A percentile compares a stretch with the other conserved stretches of the same genome.
Evolutionary conservation across 2,329 filamentous ascomycete genomes (phyloP).

Genomic region (Nannizziopsis barbatae): DNA sequence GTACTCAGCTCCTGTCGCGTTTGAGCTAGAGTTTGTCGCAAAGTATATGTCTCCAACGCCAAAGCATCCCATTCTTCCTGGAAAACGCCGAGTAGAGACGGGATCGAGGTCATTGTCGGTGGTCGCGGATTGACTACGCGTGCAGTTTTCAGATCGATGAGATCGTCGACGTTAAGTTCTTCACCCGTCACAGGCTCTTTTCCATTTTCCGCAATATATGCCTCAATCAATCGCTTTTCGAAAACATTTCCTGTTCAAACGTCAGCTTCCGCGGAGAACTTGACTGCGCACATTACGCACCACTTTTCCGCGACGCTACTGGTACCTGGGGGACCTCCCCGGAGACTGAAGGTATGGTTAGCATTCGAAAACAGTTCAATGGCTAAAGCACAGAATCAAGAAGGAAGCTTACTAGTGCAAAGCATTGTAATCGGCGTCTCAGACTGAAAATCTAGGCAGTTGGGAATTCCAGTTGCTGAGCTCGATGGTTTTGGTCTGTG

Average conservation of each 20-base stretch:
- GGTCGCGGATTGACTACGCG: constrained; percentile 79
- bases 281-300: constrained; percentile 41
- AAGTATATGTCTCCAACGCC: constrained; percentile 79
- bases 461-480: neutral
- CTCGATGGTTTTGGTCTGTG: neutral
- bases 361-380: neutral
- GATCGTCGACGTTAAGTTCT: constrained; percentile 69
- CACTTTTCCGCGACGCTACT: constrained; percentile 88
- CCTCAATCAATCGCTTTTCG: constrained; percentile 88
- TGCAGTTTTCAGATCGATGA: constrained; percentile 74
- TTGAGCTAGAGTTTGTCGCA: constrained; percentile 79
- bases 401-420: constrained; percentile 52
- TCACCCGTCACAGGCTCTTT: constrained; percentile 86
- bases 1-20: constrained; percentile 89
- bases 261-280: constrained; percentile 23
- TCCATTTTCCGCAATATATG: constrained; percentile 85
- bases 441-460: neutral
- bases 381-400: constrained; percentile 17
- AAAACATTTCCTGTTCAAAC: constrained; percentile 62
- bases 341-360: constrained; percentile 53
- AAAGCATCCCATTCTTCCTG: constrained; percentile 98
- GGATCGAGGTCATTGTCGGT: constrained; percentile 89
- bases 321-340: constrained; percentile 92
- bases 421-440: constrained; percentile 40
- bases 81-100: constrained; percentile 83